A percentile compares a stretch with the other conserved stretches of the same genome.
Evolutionary conservation across 306 rosid genomes (phyloP).

Genomic region (Rubus idaeus): DNA sequence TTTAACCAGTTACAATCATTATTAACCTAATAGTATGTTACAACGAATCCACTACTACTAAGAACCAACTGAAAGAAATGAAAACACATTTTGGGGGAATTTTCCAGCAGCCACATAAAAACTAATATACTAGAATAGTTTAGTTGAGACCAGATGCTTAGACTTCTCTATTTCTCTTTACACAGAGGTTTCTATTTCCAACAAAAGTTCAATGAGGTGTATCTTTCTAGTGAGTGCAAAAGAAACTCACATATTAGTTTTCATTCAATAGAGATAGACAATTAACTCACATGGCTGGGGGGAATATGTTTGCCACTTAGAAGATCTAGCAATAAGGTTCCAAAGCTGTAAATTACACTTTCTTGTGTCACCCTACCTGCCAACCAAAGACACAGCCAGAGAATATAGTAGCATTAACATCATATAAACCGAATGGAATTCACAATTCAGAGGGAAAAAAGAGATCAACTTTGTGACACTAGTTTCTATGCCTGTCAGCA

Average conservation of each 20-base stretch:
- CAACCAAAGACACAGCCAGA: constrained; percentile 16
- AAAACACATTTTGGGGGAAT: background rate
- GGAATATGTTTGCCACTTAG: constrained; percentile 95
- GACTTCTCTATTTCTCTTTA: background rate
- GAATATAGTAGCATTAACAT: background rate
- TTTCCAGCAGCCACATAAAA: background rate
- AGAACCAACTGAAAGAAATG: background rate
- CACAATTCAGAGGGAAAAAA: background rate
- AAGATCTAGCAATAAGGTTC: constrained; percentile 88
- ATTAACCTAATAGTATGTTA: background rate
- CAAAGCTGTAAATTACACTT: constrained; percentile 91
- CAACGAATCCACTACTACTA: background rate
- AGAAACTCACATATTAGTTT: background rate
- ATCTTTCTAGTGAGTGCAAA: background rate
- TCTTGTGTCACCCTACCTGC: constrained; percentile 91
- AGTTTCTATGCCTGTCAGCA: background rate
- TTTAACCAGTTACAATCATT: background rate
- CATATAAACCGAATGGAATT: background rate
- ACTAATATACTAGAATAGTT: background rate
- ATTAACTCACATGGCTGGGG: constrained; percentile 69
- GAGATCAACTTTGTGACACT: background rate
- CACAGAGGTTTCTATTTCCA: background rate
- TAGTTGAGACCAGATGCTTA: background rate
- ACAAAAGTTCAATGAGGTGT: background rate
- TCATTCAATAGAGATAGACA: background rate